Conservation (phyloP, 768 basidiomycete genomes). For the Suillus fuscotomentosus region DNA sequence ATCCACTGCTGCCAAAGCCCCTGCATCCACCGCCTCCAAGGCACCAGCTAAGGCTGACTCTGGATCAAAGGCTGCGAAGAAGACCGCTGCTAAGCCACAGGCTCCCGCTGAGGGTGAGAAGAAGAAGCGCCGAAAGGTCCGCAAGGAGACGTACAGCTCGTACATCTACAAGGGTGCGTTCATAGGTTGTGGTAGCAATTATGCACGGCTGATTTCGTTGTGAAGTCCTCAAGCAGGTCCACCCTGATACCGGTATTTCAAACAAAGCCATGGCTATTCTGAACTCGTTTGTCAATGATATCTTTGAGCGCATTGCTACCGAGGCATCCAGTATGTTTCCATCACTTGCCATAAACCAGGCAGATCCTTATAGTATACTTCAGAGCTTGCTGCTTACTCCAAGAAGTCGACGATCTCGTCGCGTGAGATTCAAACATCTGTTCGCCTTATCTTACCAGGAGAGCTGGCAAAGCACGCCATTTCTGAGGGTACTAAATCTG, state of each 20-base stretch:
- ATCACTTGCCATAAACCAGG: not conserved
- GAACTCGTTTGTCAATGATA: conserved; percentile 84
- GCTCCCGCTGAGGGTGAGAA: conserved; percentile 60
- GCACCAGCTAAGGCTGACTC: conserved; percentile 47
- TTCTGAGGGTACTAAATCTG: conserved; percentile 78
- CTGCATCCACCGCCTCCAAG: conserved; percentile 56
- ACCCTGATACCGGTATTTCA: conserved; percentile 92
- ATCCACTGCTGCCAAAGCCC: conserved; percentile 38
- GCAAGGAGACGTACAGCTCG: conserved; percentile 82
- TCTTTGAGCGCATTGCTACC: conserved; percentile 77
- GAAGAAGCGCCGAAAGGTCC: conserved; percentile 78
- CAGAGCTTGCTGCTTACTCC: conserved; percentile 81
- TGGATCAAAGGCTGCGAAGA: conserved; percentile 55
- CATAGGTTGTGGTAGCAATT: not conserved
- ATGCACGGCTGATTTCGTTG: conserved; percentile 2
- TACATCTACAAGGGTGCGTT: conserved; percentile 79
- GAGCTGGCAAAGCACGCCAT: conserved; percentile 88
- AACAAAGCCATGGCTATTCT: conserved; percentile 86
- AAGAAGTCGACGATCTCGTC: conserved; percentile 93
- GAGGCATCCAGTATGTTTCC: conserved; percentile 59
- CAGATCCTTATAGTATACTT: not conserved
- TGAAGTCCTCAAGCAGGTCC: conserved; percentile 83
- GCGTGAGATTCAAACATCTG: conserved; percentile 84
- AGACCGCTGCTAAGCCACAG: conserved; percentile 57
- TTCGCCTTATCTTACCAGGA: conserved; percentile 81